Conservation (phyloP, 2,329 filamentous ascomycete species). For the Metarhizium album region DNA sequence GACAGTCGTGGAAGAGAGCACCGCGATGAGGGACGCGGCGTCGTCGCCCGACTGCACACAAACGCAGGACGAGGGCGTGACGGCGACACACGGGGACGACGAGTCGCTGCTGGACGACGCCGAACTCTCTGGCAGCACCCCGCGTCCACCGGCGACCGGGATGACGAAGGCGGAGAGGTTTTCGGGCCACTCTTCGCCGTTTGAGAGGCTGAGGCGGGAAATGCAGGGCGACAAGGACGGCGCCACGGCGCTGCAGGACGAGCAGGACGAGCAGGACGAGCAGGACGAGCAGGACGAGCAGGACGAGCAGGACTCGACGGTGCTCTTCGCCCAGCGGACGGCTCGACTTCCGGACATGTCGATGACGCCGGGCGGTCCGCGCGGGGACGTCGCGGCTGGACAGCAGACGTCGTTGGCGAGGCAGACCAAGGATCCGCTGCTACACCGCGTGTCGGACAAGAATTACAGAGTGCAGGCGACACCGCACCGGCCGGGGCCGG, state of each 20-base stretch:
- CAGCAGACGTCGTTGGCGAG: conserved; percentile 20
- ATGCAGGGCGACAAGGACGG: conserved; percentile 38
- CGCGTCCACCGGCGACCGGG: conserved; percentile 43
- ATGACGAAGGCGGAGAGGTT: conserved; percentile 41
- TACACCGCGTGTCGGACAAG: conserved; percentile 90
- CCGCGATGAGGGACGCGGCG: conserved; percentile 45
- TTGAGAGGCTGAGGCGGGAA: conserved; percentile 61
- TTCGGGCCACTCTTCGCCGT: conserved; percentile 63
- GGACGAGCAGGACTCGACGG: conserved; percentile 34
- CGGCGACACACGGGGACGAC: conserved; percentile 30
- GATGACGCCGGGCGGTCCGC: conserved; percentile 44
- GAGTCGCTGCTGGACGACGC: conserved; percentile 60
- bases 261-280: conserved; percentile 49
- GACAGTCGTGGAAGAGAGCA: conserved; percentile 38
- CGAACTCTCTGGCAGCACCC: conserved; percentile 57
- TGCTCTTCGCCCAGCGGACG: conserved; percentile 41
- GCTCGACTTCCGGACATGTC: conserved; percentile 50
- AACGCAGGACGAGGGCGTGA: conserved; percentile 29
- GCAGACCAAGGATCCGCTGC: conserved; percentile 57
- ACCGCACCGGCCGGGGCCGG: conserved; percentile 52
- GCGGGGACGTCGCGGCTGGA: conserved; percentile 19
- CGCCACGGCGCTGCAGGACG: conserved; percentile 23
- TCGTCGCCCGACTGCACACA: conserved; percentile 38
- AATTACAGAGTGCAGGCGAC: conserved; percentile 92
- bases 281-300: conserved; percentile 31